phyloP scores from a whole-genome alignment of 352 stramenopile species.

The Pythium sp. region DNA sequence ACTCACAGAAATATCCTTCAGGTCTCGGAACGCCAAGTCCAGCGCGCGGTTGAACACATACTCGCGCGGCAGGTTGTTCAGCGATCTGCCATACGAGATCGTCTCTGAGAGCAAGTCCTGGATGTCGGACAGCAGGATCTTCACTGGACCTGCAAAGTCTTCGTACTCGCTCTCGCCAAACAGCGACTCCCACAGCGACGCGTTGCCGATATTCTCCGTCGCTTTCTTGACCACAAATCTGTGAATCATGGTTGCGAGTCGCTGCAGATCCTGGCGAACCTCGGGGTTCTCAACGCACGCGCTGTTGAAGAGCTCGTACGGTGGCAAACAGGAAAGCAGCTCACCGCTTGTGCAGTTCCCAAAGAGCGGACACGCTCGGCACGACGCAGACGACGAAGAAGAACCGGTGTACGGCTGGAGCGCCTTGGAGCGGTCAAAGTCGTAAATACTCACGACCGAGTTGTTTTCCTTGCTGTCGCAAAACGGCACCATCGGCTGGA shows the following conservation, averaged over 20 bases:
- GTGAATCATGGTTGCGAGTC: constrained; percentile 45
- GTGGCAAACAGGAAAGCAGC: constrained; percentile 40
- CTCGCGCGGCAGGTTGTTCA: constrained; percentile 38
- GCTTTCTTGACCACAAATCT: constrained; percentile 40
- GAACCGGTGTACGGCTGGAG: constrained; percentile 45
- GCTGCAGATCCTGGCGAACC: constrained; percentile 42
- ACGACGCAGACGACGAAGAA: constrained; percentile 19
- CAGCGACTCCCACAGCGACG: constrained; percentile 29
- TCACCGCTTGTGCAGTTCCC: constrained; percentile 52
- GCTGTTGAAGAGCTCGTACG: constrained; percentile 46
- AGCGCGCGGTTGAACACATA: constrained; percentile 65
- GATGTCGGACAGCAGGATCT: constrained; percentile 53
- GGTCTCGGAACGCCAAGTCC: constrained; percentile 51
- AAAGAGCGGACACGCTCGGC: constrained; percentile 59
- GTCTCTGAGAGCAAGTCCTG: constrained; percentile 39
- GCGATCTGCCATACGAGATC: constrained; percentile 39
- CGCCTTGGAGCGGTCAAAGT: constrained; percentile 42
- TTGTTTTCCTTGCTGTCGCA: constrained; percentile 53
- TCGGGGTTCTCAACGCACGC: constrained; percentile 56
- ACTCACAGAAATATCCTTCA: constrained; percentile 52
- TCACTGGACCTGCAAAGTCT: constrained; percentile 26
- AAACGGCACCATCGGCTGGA: constrained; percentile 37
- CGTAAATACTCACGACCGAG: constrained; percentile 19
- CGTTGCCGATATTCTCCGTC: constrained; percentile 30
- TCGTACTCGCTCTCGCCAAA: constrained; percentile 12